A percentile compares a stretch with the other conserved stretches of the same genome.
Evolutionary conservation across 768 basidiomycete species (phyloP).

Genomic region (Hypholoma sublateritium): DNA sequence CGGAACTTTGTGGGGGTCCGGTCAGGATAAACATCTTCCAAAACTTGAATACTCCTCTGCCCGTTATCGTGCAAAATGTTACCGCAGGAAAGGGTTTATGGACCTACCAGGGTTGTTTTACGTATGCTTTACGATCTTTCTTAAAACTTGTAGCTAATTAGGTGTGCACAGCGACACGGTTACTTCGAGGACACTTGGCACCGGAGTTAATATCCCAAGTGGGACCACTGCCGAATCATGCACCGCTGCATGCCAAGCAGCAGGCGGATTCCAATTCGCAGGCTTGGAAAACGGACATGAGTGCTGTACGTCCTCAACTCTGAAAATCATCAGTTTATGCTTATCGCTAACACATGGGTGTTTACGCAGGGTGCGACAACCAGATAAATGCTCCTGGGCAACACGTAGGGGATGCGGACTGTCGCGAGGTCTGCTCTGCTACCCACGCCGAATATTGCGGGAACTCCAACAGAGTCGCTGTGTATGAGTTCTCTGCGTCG

Average conservation of each 20-base stretch:
- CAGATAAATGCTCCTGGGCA: slow-evolving; percentile 31
- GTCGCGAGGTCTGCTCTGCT: slow-evolving; percentile 38
- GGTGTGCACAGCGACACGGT: slow-evolving; percentile 29
- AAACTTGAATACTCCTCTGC: slow-evolving; percentile 46
- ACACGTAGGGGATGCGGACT: slow-evolving; percentile 38
- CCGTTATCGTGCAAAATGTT: slow-evolving; percentile 46
- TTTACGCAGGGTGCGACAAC: slow-evolving; percentile 38
- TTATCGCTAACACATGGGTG: background rate
- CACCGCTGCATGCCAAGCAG: slow-evolving; percentile 43
- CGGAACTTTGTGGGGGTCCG: slow-evolving; percentile 56
- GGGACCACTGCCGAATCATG: slow-evolving; percentile 51
- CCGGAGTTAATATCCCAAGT: slow-evolving; percentile 38
- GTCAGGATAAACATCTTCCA: slow-evolving; percentile 52
- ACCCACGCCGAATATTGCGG: slow-evolving; percentile 40
- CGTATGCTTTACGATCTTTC: slow-evolving; percentile 32
- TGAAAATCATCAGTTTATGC: background rate
- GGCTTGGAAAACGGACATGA: slow-evolving; percentile 48
- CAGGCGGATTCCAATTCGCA: slow-evolving; percentile 37
- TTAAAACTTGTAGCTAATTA: background rate
- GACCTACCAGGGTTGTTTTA: slow-evolving; percentile 66
- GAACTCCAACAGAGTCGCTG: slow-evolving; percentile 35
- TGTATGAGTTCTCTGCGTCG: slow-evolving; percentile 32
- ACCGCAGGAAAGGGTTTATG: slow-evolving; percentile 38
- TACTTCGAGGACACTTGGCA: slow-evolving; percentile 30
- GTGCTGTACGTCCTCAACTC: slow-evolving; percentile 41